Conservation (phyloP, 2,329 filamentous ascomycete genomes). For the Aspergillus latus region DNA sequence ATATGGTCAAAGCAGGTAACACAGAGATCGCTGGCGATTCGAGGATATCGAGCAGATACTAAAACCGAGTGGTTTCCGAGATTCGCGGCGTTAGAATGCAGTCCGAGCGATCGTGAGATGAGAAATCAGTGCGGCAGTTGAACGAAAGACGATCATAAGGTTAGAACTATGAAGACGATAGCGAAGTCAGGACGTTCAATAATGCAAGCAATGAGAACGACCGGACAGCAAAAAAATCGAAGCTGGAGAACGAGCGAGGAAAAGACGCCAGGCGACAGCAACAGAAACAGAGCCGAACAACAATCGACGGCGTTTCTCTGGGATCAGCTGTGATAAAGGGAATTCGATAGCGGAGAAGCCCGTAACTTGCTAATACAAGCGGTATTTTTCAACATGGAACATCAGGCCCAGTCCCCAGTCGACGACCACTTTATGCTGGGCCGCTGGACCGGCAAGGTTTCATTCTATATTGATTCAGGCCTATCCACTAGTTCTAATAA, state of each 20-base stretch:
- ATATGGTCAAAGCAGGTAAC: not conserved
- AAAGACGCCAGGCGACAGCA: slow-evolving; percentile 9
- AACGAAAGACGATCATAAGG: slow-evolving; percentile 17
- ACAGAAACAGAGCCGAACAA: slow-evolving; percentile 12
- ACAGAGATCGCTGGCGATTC: not conserved
- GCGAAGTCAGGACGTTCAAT: not conserved
- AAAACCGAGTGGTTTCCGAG: slow-evolving; percentile 3
- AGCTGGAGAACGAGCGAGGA: slow-evolving; percentile 1
- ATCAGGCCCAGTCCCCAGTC: not conserved
- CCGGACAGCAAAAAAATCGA: slow-evolving; percentile 2
- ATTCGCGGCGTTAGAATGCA: not conserved
- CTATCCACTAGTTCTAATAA: not conserved
- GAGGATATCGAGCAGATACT: not conserved
- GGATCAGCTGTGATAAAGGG: slow-evolving; percentile 16
- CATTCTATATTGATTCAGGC: not conserved
- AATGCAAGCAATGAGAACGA: slow-evolving; percentile 2
- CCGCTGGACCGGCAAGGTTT: not conserved
- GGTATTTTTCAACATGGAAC: not conserved
- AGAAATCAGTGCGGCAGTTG: not conserved
- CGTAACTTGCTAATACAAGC: not conserved
- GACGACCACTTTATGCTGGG: too few species aligned
- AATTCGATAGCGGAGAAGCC: slow-evolving; percentile 5
- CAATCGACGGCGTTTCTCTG: slow-evolving; percentile 9
- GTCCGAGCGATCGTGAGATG: slow-evolving; percentile 8
- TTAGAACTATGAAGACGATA: slow-evolving; percentile 5